Evolutionary conservation across 2,329 filamentous ascomycete genomes (phyloP), one percentile per base, ranked within the genome.

Genomic region (Clarireedia paspali): DNA sequence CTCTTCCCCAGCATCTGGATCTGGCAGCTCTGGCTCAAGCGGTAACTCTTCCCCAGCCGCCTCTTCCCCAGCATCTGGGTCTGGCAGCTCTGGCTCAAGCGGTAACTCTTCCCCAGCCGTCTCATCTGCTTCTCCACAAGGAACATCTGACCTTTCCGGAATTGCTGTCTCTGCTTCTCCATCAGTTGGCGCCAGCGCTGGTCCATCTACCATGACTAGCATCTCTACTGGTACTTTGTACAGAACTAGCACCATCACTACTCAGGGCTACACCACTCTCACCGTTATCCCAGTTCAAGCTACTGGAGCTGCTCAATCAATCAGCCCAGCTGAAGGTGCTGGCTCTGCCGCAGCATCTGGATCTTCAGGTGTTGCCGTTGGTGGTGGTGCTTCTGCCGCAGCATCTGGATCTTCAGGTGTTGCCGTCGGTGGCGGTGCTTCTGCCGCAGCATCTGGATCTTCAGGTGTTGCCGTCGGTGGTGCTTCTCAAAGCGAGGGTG

Each of bases 261-360:
- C 26, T 30, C 15, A 44, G 10, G 2, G 14, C 20, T 49, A 49
- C 24, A 54, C 44, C 34, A 54, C 52, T 23, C 34, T 48, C 3
- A 54, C 52, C 9, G 45, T 54, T 12, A 12, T 54, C 6, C 52
- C 52, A n/a, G 24, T 54, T 9, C 40, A 44, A 44, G 9, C 40
- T 44, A 42, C 39, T 12, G 30, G 30, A 3, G 6, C 6, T 12
- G 23, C 17, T 38, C 27, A 53, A 53, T 30, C 50, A 53, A 30
- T 14, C 9, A 36, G 40, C 27, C 47, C 50, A 24, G 26, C n/a
- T 9, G 26, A 46, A 47, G 40, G 50, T 27, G 47, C 42, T 24
- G 47, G 40, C 9, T 6, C 50, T 23, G 14, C 50, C 4, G 27
- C 40, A 53, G 50, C 14, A 15, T 27, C 27, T 47, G 50, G 27